Base-by-base conservation (phyloP, 495 filamentous ascomycete species). In the Hypoxylon fuscum region DNA sequence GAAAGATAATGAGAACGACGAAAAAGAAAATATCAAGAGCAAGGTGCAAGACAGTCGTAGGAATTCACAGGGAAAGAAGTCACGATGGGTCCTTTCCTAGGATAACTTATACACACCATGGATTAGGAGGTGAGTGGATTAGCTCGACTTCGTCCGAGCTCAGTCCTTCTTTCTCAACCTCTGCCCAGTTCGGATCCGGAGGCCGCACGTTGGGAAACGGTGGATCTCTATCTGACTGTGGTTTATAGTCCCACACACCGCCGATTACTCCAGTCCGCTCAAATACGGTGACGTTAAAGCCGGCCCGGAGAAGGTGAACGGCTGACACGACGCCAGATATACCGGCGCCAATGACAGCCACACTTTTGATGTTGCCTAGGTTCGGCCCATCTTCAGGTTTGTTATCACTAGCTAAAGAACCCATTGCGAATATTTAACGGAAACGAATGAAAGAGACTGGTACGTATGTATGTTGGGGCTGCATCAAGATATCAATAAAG, bases 341-440 rank as follows among this genome's bases (percentile, higher is more conserved):
- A 7, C 89, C 88, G 22, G 87, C 87, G 2, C 89, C 89, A 53
- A 91, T 87, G 12, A 91, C 81, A 9, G 87, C 89, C 1, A 89
- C 84, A 22, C 70, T 71, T 32, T 76, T 75, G 32, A 79, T 77
- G 11, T 53, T 37, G 2, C 51, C 51, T 21, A 58, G 60, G 25
- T 35, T 27, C 43, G 53, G 17, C 7, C 11, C 47, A 23, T 27
- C 20, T 11, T 37, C 48, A 38, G 41, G 14, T 27, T 35, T 25
- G n/a, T 21, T 46, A 0, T 54, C 27, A 22, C 20, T 58, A 12
- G 34, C n/a, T 14, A 54, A 22, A 41, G 60, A 64, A 32, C 60
- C 60, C 60, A 64, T 64, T 21, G 23, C 20, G 42, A 25, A 29
- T 9, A 21, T 40, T 10, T 3, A 9, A 8, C 12, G 35, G 34